Evolutionary conservation across 192 early-diverging fungal species (phyloP).

Genomic region (Linnemannia exigua): DNA sequence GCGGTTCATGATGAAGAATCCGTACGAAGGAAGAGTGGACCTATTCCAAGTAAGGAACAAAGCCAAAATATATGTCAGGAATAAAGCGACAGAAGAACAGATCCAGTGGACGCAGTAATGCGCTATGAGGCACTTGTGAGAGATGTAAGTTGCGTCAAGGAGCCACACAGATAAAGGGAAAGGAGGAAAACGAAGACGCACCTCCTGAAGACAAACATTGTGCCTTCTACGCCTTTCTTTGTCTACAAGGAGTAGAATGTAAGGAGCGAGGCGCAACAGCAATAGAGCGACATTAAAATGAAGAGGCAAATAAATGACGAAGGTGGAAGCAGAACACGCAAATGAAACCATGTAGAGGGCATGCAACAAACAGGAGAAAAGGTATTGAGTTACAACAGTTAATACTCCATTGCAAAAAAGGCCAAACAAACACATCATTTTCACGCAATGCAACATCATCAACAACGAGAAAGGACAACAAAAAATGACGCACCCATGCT

Average conservation of each 20-base stretch:
- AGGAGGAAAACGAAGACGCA: slow-evolving; percentile 18
- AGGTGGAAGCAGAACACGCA: background rate
- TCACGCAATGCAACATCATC: background rate
- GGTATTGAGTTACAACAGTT: background rate
- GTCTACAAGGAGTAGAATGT: slow-evolving; percentile 65
- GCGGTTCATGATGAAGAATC: slow-evolving; percentile 92
- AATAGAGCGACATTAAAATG: background rate
- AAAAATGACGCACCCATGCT: slow-evolving; percentile 79
- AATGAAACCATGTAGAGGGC: background rate
- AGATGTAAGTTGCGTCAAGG: too few species aligned
- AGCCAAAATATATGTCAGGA: background rate
- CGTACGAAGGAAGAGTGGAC: slow-evolving; percentile 72
- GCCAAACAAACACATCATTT: background rate
- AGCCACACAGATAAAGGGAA: background rate
- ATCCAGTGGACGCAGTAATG: background rate
- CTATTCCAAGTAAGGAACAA: slow-evolving; percentile 35
- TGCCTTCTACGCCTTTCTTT: slow-evolving; percentile 92
- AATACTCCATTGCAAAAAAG: background rate
- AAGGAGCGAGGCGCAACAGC: background rate
- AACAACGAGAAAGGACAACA: background rate
- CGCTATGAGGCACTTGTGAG: background rate
- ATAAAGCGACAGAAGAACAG: background rate
- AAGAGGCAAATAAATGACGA: background rate
- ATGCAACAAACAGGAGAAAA: background rate
- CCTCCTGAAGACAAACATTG: slow-evolving; percentile 90